Base-by-base conservation (phyloP, 192 early-diverging fungal species). In the Gonapodya sp. region DNA sequence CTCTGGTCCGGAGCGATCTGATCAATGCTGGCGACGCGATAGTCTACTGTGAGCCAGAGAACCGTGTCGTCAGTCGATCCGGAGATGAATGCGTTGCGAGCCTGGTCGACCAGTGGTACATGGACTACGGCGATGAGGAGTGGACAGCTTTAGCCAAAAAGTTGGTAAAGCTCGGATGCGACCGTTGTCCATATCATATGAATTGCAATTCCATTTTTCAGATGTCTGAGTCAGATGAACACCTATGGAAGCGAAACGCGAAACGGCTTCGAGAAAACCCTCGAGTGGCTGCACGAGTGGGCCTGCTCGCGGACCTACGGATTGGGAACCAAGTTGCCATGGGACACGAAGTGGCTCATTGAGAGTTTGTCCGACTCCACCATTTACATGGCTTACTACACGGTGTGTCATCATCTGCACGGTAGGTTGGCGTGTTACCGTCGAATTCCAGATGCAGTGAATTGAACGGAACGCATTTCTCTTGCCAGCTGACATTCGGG, bases 351-450 rank as follows among this genome's bases (percentile, higher is more conserved):
- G 82, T 95, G 90, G 86, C 86, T 99, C 84, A 95, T 99, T 81
- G 98, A 99, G 88, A 95, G 94, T 36, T 89, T 99, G 31, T 94
- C 93, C 24, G 98, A 99, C 84, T 99, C 98, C 30, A 99, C 98
- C 32, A 98, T 99, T 81, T 99, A 99, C 87, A 99, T 99, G 98
- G 95, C 98, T 35, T 99, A 98, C 90, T 99, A 99, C 89, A 98
- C 98, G 24, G 92, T 99, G 35, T 91, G 96, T 1, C 95, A 95
- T 84, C 85, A 97, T 80, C 88, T 99, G 31, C 97, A 99, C 82
- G 88, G 87, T 85, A 81, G 1, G 73, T 75, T 8, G n/a, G n/a
- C n/a, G n/a, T n/a, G n/a, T n/a, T n/a, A n/a, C n/a, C n/a, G n/a
- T n/a, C n/a, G n/a, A n/a, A n/a, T n/a, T n/a, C n/a, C n/a, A n/a